phyloP scores from a whole-genome alignment of 768 basidiomycete genomes.

The Rhizopogon vinicolor region DNA sequence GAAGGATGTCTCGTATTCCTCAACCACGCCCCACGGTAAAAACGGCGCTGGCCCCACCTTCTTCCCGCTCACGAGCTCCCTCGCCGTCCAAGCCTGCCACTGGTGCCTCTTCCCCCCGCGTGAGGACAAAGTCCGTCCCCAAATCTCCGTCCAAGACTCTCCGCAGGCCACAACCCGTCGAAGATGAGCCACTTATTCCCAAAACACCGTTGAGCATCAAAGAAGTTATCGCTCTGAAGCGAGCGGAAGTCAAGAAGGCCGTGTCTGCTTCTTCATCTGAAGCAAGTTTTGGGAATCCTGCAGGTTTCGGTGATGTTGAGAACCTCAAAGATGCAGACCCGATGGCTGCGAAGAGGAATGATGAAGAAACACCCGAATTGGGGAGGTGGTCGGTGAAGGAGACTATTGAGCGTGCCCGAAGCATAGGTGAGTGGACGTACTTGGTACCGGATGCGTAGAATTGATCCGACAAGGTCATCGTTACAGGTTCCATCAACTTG shows the following conservation, averaged over 20 bases:
- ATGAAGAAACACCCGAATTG: slow-evolving; percentile 40
- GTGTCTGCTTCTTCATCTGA: slow-evolving; percentile 18
- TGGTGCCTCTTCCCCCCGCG: slow-evolving; percentile 21
- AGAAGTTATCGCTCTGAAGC: slow-evolving; percentile 74
- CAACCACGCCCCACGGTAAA: slow-evolving; percentile 27
- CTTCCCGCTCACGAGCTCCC: slow-evolving; percentile 27
- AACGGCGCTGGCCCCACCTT: slow-evolving; percentile 20
- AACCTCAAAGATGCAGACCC: slow-evolving; percentile 42
- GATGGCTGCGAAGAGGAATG: slow-evolving; percentile 29
- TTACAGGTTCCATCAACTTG: slow-evolving; percentile 69
- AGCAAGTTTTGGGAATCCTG: slow-evolving; percentile 6
- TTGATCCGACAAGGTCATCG: slow-evolving; percentile 41
- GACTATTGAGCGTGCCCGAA: slow-evolving; percentile 72
- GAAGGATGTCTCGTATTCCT: slow-evolving; percentile 38
- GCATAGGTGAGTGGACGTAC: slow-evolving; percentile 54
- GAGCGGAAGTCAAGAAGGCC: slow-evolving; percentile 74
- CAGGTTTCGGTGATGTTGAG: slow-evolving; percentile 31
- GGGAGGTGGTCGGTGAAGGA: slow-evolving; percentile 69
- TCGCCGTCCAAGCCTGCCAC: slow-evolving; percentile 26
- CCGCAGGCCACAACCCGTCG: slow-evolving; percentile 17
- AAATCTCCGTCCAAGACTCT: slow-evolving; percentile 28
- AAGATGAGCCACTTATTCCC: slow-evolving; percentile 23
- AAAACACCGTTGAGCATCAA: slow-evolving; percentile 49
- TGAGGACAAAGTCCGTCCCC: slow-evolving; percentile 33
- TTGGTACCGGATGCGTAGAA: slow-evolving; percentile 32